A percentile compares a stretch with the other conserved stretches of the same genome.
Conservation (phyloP, 306 rosid species). For the Arachis stenosperma region DNA sequence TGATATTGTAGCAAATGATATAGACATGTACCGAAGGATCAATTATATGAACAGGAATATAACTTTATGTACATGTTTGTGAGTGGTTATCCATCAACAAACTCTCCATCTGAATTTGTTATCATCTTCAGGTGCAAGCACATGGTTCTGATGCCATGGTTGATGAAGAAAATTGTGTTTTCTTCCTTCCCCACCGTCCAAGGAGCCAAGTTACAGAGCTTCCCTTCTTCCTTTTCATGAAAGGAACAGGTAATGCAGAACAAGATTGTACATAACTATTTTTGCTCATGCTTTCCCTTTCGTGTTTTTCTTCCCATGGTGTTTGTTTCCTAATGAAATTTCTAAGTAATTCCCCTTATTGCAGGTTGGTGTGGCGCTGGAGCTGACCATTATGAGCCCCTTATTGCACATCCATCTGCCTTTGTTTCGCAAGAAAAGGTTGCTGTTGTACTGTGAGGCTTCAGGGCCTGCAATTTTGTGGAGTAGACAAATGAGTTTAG, state of each 20-base stretch:
- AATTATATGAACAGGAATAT: constrained; percentile 22
- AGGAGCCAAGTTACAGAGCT: constrained; percentile 74
- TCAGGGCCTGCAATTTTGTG: constrained; percentile 72
- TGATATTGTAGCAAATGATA: neutral
- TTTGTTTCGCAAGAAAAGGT: constrained; percentile 88
- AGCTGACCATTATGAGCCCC: constrained; percentile 97
- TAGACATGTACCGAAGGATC: neutral
- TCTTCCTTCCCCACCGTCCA: constrained; percentile 98
- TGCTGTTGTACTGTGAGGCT: constrained; percentile 80
- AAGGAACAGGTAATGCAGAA: constrained; percentile 87
- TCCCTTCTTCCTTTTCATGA: constrained; percentile 97
- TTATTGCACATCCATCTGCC: constrained; percentile 75
- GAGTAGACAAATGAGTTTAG: constrained; percentile 57
- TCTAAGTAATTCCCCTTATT: constrained; percentile 23
- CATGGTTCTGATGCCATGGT: constrained; percentile 99
- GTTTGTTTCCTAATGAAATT: neutral
- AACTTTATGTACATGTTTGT: constrained; percentile 18
- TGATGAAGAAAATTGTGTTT: constrained; percentile 92
- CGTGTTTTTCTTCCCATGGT: neutral
- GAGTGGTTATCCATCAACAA: constrained; percentile 13
- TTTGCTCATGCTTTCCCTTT: no score
- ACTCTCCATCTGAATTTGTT: constrained; percentile 36
- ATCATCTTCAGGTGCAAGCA: constrained; percentile 80
- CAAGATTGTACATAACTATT: neutral
- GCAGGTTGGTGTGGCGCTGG: constrained; percentile 99